Evolutionary conservation across 768 basidiomycete species (phyloP), one percentile per base, ranked within the genome.

Genomic region (Lactarius pseudohatsudake): DNA sequence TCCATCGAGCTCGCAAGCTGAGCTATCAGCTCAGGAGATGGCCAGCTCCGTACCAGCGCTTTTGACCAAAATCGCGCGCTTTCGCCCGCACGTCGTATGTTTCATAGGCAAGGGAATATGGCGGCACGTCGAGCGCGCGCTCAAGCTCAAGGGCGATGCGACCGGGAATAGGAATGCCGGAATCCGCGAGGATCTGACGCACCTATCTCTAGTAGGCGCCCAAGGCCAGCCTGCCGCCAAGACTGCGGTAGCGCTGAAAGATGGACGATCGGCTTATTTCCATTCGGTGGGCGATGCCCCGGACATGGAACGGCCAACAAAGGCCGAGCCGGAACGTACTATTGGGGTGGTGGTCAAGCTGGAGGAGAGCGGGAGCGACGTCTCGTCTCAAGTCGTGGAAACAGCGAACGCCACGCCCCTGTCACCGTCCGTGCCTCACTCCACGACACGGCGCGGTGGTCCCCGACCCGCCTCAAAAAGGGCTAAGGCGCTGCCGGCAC

Each of bases 61-160:
- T 8, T 79, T 94, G 0, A 70, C 71, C 26, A 94, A 93, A 73
- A 77, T 95, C 22, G 72, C 76, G 0, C 76, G 73, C 10, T 81
- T 81, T 69, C 81, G 81, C 13, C 93, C 93, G 0, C 79, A 80
- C 4, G 78, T 94, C 6, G 81, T 92, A 0, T 92, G 91, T 72
- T 90, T 94, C 71, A 87, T 94, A 1, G 93, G 94, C 1, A 79
- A 91, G 66, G 81, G 81, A 10, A 92, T 94, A 38, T 86, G 85
- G 83, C 71, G 76, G 5, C 67, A 72, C 22, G 70, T 78, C 60
- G 71, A 75, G 77, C 81, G 45, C 73, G 79, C 65, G 65, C 71
- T 70, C 4, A 10, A 30, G 16, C n/a, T 18, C 22, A 34, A 11
- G 4, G 20, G 36, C 30, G 55, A 18, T 43, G 40, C n/a, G 30